Evolutionary conservation across 2,329 filamentous ascomycete genomes (phyloP).

Genomic region (Chalaropsis ovoidea): DNA sequence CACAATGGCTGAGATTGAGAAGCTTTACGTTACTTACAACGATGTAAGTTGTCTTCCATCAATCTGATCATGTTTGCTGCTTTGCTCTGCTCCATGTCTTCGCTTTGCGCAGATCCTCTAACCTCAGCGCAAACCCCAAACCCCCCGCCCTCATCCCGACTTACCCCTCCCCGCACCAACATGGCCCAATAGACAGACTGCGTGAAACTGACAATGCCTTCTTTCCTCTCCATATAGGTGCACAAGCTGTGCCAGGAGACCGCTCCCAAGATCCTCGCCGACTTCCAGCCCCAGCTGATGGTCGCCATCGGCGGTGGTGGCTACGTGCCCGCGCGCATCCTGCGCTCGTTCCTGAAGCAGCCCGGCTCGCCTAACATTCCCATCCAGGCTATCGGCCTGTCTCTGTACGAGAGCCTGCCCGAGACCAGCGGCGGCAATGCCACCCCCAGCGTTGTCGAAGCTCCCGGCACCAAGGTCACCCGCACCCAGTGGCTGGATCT

Average conservation of each 20-base stretch:
- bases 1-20: conserved; percentile 73
- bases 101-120: neutral
- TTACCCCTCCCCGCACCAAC: neutral
- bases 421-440: conserved; percentile 41
- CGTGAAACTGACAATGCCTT: conserved; percentile 9
- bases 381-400: conserved; percentile 97
- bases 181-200: neutral
- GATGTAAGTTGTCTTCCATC: conserved; percentile 51
- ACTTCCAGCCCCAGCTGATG: conserved; percentile 89
- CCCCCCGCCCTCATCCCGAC: neutral
- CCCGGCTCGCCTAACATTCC: conserved; percentile 85
- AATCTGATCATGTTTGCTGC: neutral
- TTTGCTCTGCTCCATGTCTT: neutral
- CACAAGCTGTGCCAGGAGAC: conserved; percentile 93
- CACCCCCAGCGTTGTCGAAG: conserved; percentile 48
- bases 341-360: conserved; percentile 93
- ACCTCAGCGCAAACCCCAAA: neutral
- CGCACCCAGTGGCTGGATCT: conserved; percentile 98
- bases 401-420: conserved; percentile 79
- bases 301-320: conserved; percentile 97
- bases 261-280: conserved; percentile 67
- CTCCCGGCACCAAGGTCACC: conserved; percentile 84
- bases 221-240: conserved; percentile 48
- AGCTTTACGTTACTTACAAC: conserved; percentile 86
- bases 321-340: conserved; percentile 91